A percentile compares a stretch with the other conserved stretches of the same genome.
Evolutionary conservation across 2,329 filamentous ascomycete genomes (phyloP).

Genomic region (Penicillium griseofulvum): DNA sequence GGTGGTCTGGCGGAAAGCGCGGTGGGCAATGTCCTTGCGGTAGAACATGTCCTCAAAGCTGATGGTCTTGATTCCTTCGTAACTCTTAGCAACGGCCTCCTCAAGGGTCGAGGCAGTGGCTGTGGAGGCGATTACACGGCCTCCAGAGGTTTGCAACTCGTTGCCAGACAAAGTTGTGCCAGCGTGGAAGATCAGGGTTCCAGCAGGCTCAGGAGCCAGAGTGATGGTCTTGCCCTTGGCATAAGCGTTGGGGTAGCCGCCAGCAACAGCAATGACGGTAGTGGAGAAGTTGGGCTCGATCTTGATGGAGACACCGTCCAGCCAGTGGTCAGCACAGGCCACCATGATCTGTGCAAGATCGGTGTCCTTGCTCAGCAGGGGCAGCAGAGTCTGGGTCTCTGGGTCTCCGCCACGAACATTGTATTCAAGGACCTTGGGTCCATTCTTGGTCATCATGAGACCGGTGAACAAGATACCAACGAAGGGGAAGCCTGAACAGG

Average conservation of each 20-base stretch:
- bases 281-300: conserved; percentile 71
- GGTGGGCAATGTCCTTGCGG: conserved; percentile 86
- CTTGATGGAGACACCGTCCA: conserved; percentile 67
- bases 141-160: conserved; percentile 73
- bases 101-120: conserved; percentile 72
- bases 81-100: conserved; percentile 83
- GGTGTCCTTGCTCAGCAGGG: conserved; percentile 71
- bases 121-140: conserved; percentile 90
- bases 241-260: conserved; percentile 85
- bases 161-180: conserved; percentile 68
- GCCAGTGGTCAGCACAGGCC: conserved; percentile 72
- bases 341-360: conserved; percentile 88
- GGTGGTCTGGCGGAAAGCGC: conserved; percentile 47
- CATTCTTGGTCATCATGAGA: conserved; percentile 83
- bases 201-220: conserved; percentile 53
- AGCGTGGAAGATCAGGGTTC: conserved; percentile 84
- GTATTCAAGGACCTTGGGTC: conserved; percentile 84
- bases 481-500: conserved; percentile 38
- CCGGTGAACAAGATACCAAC: conserved; percentile 55
- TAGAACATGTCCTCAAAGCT: conserved; percentile 87
- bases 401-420: conserved; percentile 92
- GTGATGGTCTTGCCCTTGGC: conserved; percentile 69
- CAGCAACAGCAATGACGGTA: conserved; percentile 90
- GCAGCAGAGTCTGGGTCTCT: conserved; percentile 82
- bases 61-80: conserved; percentile 75